These are phyloP conservation scores for Apostasia ramifera DNA, from an alignment of 106 monocot genomes.

Conservation along the genomic window DNA sequence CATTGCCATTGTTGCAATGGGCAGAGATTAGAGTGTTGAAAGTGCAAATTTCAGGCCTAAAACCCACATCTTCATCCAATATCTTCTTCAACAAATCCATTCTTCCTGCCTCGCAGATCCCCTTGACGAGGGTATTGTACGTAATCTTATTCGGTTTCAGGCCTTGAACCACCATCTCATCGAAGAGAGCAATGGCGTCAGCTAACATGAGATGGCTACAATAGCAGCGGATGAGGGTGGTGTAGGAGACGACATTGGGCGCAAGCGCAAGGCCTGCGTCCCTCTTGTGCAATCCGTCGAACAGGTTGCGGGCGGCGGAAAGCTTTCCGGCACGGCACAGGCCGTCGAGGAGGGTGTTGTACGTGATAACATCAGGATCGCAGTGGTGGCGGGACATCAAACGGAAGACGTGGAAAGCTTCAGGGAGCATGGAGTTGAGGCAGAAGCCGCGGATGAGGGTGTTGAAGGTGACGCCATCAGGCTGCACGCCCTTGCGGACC, in stretches of 20 bases:
- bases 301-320: conserved; percentile 42
- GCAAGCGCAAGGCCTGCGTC: conserved; percentile 5
- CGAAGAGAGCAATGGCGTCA: conserved; percentile 52
- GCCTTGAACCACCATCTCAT: conserved; percentile 39
- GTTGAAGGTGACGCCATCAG: conserved; percentile 78
- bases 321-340: conserved; percentile 62
- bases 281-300: conserved; percentile 44
- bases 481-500: conserved; percentile 19
- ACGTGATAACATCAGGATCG: conserved; percentile 61
- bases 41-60: conserved; percentile 84
- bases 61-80: conserved; percentile 18
- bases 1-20: conserved; percentile 31
- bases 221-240: conserved; percentile 67
- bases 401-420: conserved; percentile 50
- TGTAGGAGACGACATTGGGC: conserved; percentile 77
- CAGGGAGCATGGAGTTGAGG: conserved; percentile 32
- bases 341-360: conserved; percentile 75
- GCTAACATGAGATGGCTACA: conserved; percentile 21
- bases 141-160: conserved; percentile 66
- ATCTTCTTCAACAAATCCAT: conserved; percentile 65
- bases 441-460: conserved; percentile 76
- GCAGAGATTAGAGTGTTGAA: conserved; percentile 72
- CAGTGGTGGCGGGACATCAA: conserved; percentile 30
- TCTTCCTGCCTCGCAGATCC: conserved; percentile 58
- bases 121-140: conserved; percentile 74